Evolutionary conservation across 768 basidiomycete species (phyloP).

Genomic region (Psilocybe cyanescens): DNA sequence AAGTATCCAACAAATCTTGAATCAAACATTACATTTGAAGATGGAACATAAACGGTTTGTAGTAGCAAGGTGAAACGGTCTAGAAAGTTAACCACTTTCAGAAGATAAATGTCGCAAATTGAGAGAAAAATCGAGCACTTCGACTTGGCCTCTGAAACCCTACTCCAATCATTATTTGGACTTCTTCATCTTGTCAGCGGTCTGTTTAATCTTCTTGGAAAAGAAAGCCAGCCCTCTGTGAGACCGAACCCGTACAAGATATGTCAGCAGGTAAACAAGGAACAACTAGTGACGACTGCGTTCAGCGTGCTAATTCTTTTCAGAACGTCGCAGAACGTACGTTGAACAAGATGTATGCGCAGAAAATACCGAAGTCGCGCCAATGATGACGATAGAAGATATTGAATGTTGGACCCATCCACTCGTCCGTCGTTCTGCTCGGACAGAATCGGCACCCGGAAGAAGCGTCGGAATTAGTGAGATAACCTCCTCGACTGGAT

Average conservation of each 20-base stretch:
- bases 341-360: slow-evolving; percentile 51
- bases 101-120: too few relatives aligned
- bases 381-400: slow-evolving; percentile 59
- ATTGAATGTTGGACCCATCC: slow-evolving; percentile 58
- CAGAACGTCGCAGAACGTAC: slow-evolving; percentile 26
- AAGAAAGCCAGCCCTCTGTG: slow-evolving; percentile 16
- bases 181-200: slow-evolving; percentile 14
- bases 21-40: background rate
- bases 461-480: slow-evolving; percentile 56
- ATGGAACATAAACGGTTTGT: too few relatives aligned
- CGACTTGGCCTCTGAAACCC: too few relatives aligned
- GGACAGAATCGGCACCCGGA: slow-evolving; percentile 60
- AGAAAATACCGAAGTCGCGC: slow-evolving; percentile 56
- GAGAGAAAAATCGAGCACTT: too few relatives aligned
- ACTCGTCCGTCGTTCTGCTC: slow-evolving; percentile 55
- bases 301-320: background rate
- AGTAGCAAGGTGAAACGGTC: too few relatives aligned
- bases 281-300: slow-evolving; percentile 38
- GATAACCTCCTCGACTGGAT: slow-evolving; percentile 54
- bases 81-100: too few relatives aligned
- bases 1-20: background rate
- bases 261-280: slow-evolving; percentile 54
- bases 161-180: background rate
- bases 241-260: slow-evolving; percentile 53
- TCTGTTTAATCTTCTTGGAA: slow-evolving; percentile 11